A percentile compares a stretch with the other conserved stretches of the same genome.
Conservation (phyloP, 2,329 filamentous ascomycete genomes). For the Arthrobotrys sphaeroides region DNA sequence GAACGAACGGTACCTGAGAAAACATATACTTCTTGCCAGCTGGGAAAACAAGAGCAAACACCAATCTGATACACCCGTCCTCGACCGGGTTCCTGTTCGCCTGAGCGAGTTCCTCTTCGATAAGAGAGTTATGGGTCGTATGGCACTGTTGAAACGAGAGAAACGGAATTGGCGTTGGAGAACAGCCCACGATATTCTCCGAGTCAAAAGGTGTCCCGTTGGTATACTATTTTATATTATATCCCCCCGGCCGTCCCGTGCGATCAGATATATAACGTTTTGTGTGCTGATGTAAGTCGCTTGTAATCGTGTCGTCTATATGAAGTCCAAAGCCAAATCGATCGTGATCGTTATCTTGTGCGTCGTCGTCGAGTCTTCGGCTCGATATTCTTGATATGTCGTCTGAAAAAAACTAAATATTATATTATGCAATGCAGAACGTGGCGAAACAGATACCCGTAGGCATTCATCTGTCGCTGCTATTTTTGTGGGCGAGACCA, state of each 20-base stretch:
- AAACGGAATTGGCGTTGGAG: too few relatives aligned
- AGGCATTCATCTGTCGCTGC: background rate
- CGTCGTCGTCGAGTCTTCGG: slow-evolving; percentile 2
- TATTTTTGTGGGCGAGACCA: background rate
- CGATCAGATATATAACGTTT: background rate
- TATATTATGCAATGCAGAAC: slow-evolving; percentile 7
- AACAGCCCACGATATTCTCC: background rate
- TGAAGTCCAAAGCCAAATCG: too few relatives aligned
- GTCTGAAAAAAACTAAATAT: background rate
- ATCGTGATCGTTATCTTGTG: background rate
- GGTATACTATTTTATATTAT: background rate
- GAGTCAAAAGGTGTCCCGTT: slow-evolving; percentile 11
- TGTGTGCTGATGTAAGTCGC: slow-evolving; percentile 12
- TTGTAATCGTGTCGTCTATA: slow-evolving; percentile 39
- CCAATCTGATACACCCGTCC: background rate
- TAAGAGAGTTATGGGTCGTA: background rate
- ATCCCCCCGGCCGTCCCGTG: too few relatives aligned
- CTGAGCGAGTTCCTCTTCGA: slow-evolving; percentile 9
- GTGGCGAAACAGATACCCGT: slow-evolving; percentile 3
- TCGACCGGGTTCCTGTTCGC: background rate
- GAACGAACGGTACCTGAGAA: background rate
- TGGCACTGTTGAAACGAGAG: slow-evolving; percentile 17
- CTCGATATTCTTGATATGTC: background rate
- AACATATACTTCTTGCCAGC: background rate
- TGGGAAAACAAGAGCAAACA: background rate